Percentiles rank a stretch among this genome's conserved stretches.
Conservation (phyloP, 2,329 filamentous ascomycete genomes). For the Neonectria sp. region DNA sequence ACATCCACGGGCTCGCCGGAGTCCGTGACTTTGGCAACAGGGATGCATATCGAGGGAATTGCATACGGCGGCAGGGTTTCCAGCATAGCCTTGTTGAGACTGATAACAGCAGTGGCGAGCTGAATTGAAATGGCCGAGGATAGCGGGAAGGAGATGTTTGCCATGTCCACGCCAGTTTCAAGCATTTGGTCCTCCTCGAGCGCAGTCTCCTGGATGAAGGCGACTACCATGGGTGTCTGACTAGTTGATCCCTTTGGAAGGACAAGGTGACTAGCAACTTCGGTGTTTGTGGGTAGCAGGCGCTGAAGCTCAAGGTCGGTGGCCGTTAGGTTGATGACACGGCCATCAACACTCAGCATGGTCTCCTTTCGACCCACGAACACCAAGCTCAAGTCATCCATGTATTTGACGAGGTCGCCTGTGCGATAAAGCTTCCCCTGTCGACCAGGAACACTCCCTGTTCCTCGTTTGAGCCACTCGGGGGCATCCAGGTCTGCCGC, state of each 20-base stretch:
- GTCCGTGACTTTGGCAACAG: conserved; percentile 8
- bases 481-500: conserved; percentile 34
- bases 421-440: conserved; percentile 44
- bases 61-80: conserved; percentile 47
- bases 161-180: conserved; percentile 25
- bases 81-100: conserved; percentile 45
- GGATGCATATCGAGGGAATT: conserved; percentile 44
- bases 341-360: conserved; percentile 43
- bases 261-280: conserved; percentile 38
- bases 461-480: conserved; percentile 42
- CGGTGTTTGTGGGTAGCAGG: conserved; percentile 34
- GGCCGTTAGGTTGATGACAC: conserved; percentile 42
- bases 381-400: conserved; percentile 41
- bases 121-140: conserved; percentile 32
- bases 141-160: conserved; percentile 28
- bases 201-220: conserved; percentile 33
- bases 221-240: conserved; percentile 42
- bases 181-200: conserved; percentile 13
- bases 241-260: conserved; percentile 35
- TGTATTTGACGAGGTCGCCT: conserved; percentile 46
- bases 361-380: conserved; percentile 43
- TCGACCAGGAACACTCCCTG: conserved; percentile 34
- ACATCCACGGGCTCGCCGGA: conserved; percentile 19
- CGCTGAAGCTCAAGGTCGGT: conserved; percentile 43
- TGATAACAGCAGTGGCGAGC: conserved; percentile 39